Base-by-base conservation (phyloP, 768 basidiomycete genomes). In the Punctularia strigosozonata region DNA sequence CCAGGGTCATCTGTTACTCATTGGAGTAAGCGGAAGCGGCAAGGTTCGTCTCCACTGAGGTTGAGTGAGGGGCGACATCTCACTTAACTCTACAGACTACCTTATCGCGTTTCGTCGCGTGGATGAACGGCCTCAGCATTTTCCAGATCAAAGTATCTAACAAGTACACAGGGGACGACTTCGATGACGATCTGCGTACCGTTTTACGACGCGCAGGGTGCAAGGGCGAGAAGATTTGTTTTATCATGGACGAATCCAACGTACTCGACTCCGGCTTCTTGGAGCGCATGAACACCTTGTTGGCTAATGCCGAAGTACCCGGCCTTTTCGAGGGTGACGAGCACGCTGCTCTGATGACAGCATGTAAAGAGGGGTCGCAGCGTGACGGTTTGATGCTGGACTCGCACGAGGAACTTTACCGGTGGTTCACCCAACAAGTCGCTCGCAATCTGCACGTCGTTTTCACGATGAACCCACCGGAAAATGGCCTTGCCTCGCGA, bases 301-400 rank as follows among this genome's bases (percentile, higher is more conserved):
- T 99, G 13, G 95, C 95, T 28, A 99, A 99, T 51, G 95, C 95
- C n/a, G 95, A 99, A 58, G 92, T 99, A n/a, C 95, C 95, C 0
- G 95, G 95, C 59, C 71, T 99, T n/a, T 99, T 99, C 56, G 95
- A 99, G 60, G 95, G 95, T n/a, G 95, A 99, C 51, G 95, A 99
- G 55, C 83, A 97, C 56, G 80, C 94, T 15, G 88, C 92, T 37
- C 66, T 99, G 41, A 98, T 98, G 92, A 98, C 95, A 4, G 91
- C 95, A 1, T 98, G 95, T 65, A 97, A 95, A 57, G 95, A 98
- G 61, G 95, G 95, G 4, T 95, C 95, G n/a, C 92, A 97, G 54
- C 78, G 95, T 12, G 95, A 99, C 47, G 95, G 95, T 8, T 65
- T 97, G 22, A 98, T 99, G 90, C 68, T 99, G 6, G 95, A 98